These are phyloP conservation scores for Cladophialophora carrionii DNA, from an alignment of 2,329 filamentous ascomycete species.

Conservation along the genomic window DNA sequence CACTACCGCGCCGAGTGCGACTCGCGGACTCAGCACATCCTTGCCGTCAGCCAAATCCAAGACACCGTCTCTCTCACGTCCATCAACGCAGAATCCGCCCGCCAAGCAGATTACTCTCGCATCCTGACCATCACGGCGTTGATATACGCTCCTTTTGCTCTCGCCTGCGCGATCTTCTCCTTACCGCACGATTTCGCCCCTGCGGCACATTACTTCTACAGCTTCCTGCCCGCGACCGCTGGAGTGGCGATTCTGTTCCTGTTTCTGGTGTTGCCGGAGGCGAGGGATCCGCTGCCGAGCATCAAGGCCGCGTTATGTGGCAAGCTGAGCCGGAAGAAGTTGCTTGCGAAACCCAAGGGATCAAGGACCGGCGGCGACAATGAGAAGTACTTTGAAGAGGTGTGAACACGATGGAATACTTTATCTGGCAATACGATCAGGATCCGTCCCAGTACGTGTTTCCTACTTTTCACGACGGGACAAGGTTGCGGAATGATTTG, in stretches of 20 bases:
- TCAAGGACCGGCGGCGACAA: not conserved
- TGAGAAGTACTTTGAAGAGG: slow-evolving; percentile 31
- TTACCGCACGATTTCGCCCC: slow-evolving; percentile 34
- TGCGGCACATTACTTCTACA: slow-evolving; percentile 33
- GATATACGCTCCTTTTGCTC: slow-evolving; percentile 32
- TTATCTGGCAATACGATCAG: not conserved
- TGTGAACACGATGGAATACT: slow-evolving; percentile 5
- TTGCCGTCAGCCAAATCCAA: slow-evolving; percentile 30
- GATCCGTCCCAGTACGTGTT: not conserved
- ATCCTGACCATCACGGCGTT: slow-evolving; percentile 34
- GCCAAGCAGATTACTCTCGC: slow-evolving; percentile 34
- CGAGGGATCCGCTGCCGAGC: slow-evolving; percentile 30
- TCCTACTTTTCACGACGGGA: not conserved
- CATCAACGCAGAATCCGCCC: slow-evolving; percentile 26
- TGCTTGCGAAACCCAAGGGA: slow-evolving; percentile 28
- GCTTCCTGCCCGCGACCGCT: slow-evolving; percentile 31
- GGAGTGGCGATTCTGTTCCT: slow-evolving; percentile 32
- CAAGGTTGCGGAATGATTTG: not conserved
- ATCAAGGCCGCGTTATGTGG: slow-evolving; percentile 31
- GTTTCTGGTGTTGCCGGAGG: slow-evolving; percentile 32
- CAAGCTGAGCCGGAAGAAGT: slow-evolving; percentile 28
- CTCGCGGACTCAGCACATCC: slow-evolving; percentile 34
- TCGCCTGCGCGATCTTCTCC: slow-evolving; percentile 34
- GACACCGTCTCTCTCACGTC: slow-evolving; percentile 26
- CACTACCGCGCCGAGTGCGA: slow-evolving; percentile 34